Evolutionary conservation across 441 rosid species (phyloP).

Genomic region (Metrosideros polymorpha): DNA sequence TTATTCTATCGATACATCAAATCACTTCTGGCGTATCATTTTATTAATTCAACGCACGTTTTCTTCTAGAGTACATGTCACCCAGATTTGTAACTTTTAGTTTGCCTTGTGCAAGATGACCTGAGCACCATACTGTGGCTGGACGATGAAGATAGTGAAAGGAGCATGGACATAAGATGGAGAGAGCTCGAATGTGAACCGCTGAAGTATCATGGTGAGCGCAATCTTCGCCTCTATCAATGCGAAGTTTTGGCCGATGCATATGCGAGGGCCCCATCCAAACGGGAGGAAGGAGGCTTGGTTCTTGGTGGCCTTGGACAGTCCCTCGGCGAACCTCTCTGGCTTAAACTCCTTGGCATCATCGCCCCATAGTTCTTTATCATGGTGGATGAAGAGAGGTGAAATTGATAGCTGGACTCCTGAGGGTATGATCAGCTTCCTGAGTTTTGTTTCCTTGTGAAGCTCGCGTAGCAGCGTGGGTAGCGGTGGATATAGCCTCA

Average conservation of each 20-base stretch:
- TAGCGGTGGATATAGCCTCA: slow-evolving; percentile 27
- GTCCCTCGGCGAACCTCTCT: slow-evolving; percentile 2
- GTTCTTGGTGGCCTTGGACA: slow-evolving; percentile 4
- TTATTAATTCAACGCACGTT: too few relatives aligned
- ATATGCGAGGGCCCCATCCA: slow-evolving; percentile 1
- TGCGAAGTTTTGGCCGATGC: slow-evolving; percentile 2
- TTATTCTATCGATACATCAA: too few relatives aligned
- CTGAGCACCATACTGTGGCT: slow-evolving; percentile 23
- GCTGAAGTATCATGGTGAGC: background rate
- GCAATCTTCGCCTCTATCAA: background rate
- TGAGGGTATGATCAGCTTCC: slow-evolving; percentile 17
- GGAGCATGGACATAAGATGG: slow-evolving; percentile 24
- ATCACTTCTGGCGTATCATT: too few relatives aligned
- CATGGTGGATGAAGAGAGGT: slow-evolving; percentile 24
- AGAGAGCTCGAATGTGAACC: background rate
- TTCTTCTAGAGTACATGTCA: background rate
- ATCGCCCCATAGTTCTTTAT: slow-evolving; percentile 31
- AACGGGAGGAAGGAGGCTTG: background rate
- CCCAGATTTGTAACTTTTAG: background rate
- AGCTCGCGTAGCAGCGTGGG: background rate
- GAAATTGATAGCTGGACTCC: slow-evolving; percentile 19
- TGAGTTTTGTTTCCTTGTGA: slow-evolving; percentile 24
- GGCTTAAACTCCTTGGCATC: slow-evolving; percentile 5
- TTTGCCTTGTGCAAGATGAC: slow-evolving; percentile 13
- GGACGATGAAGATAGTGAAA: background rate